A percentile compares a stretch with the other conserved stretches of the same genome.
Conservation (phyloP, 2,329 filamentous ascomycete species). For the Triangularia setosa region DNA sequence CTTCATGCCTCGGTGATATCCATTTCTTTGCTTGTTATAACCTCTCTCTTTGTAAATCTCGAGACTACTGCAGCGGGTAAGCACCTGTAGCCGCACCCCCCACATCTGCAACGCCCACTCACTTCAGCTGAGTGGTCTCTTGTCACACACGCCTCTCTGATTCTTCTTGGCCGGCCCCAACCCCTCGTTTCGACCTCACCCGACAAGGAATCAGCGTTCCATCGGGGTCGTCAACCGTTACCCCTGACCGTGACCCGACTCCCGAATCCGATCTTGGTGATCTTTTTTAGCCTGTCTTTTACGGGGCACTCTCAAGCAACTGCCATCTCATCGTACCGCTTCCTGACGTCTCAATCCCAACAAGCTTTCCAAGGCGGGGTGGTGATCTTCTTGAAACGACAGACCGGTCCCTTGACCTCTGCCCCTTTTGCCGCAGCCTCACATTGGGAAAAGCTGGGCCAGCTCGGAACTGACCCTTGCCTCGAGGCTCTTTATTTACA, state of each 20-base stretch:
- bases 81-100: not conserved
- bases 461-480: not conserved
- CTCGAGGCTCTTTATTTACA: not conserved
- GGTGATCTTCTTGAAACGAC: slow-evolving; percentile 13
- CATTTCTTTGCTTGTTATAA: not conserved
- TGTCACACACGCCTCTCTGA: not conserved
- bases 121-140: not conserved
- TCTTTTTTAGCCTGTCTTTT: not conserved
- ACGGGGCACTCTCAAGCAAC: not conserved
- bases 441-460: not conserved
- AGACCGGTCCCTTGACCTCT: not conserved
- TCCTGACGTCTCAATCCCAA: not conserved
- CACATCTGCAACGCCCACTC: not conserved
- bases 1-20: not conserved
- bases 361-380: not conserved
- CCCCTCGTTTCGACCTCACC: slow-evolving; percentile 17
- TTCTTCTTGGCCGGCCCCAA: slow-evolving; percentile 4
- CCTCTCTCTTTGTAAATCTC: not conserved
- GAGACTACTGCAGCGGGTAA: not conserved
- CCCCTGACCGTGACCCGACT: slow-evolving; percentile 4
- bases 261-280: not conserved
- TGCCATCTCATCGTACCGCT: not conserved
- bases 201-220: slow-evolving; percentile 13
- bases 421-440: slow-evolving; percentile 1
- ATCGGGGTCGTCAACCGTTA: slow-evolving; percentile 12